These are phyloP conservation scores for Nemania bipapillata DNA, from an alignment of 2,329 filamentous ascomycete species.

Conservation along the genomic window DNA sequence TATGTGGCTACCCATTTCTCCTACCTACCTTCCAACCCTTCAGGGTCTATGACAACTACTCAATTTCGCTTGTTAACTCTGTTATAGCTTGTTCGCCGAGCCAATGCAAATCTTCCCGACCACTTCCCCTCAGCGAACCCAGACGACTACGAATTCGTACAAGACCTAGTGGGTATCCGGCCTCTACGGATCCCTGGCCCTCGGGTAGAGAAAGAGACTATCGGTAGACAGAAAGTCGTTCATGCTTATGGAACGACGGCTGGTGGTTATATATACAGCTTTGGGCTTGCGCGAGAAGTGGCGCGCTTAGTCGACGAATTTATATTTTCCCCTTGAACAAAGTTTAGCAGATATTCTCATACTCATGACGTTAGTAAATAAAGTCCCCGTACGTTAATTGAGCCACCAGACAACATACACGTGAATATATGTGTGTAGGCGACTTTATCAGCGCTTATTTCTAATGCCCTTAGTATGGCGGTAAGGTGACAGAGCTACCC, in stretches of 20 bases:
- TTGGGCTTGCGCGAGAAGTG: constrained; percentile 9
- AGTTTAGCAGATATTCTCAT: too few species aligned
- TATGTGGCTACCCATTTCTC: neutral
- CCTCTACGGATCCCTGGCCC: neutral
- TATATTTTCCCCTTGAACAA: constrained; percentile 6
- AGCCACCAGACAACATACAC: too few species aligned
- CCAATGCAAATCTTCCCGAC: constrained; percentile 12
- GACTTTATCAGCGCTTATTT: too few species aligned
- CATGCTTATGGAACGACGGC: constrained; percentile 15
- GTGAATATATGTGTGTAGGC: too few species aligned
- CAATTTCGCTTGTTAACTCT: neutral
- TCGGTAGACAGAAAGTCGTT: constrained; percentile 13
- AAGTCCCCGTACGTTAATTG: too few species aligned
- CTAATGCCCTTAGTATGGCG: too few species aligned
- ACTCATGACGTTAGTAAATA: too few species aligned
- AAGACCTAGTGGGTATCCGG: constrained; percentile 9
- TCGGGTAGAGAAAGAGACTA: constrained; percentile 9
- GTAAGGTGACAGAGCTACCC: constrained; percentile 1
- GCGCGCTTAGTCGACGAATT: constrained; percentile 11
- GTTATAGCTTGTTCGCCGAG: constrained; percentile 16
- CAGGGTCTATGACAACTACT: neutral
- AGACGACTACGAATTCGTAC: constrained; percentile 10
- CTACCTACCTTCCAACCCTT: too few species aligned
- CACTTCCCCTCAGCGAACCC: constrained; percentile 4
- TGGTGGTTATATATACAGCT: constrained; percentile 19